Base-by-base conservation (phyloP, 164 flowering plant genomes). In the Dillenia suffruticosa region DNA sequence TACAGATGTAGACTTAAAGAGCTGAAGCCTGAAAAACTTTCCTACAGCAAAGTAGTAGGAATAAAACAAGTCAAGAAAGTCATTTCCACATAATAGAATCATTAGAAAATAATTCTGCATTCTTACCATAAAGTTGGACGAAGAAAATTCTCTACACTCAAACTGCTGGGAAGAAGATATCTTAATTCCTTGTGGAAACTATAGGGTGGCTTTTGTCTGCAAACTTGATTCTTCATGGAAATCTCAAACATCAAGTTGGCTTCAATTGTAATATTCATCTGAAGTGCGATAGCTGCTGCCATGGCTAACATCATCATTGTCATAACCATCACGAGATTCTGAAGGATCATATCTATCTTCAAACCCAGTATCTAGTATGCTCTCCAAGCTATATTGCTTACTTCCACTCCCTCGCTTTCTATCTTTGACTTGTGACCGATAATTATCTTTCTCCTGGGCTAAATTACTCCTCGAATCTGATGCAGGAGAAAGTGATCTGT, bases 261-360 rank as follows among this genome's bases (percentile, higher is more conserved):
- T 40, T 58, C 46, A 49, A 52, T 55, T 19, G 44, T 51, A 26
- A 12, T 53, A 9, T 45, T 68, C 59, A 44, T 58, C 63, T 55
- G 55, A 59, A 52, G 56, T 57, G 14, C 63, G 58, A 61, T 65
- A 68, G 53, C 69, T 65, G 60, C 62, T 59, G 44, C 58, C 58
- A 50, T 59, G 45, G 54, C 66, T 60, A 46, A 52, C 24, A 48
- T 77, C 62, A 26, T 56, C 66, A 61, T 69, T 76, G 63, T 77
- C 71, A 59, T 67, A 49, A 17, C 51, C 44, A 51, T 71, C 66
- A 67, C 65, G 69, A 57, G 82, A 72, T 56, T 63, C 70, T 48
- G 87, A 73, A 74, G 96, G 98, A 76, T 87, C 82, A 69, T 89
- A 94, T 81, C 98, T 80, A 71, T 94, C 96, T 9, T 79, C 90